Base-by-base conservation (phyloP, 345 rosid species). In the Eucalyptus viminalis region DNA sequence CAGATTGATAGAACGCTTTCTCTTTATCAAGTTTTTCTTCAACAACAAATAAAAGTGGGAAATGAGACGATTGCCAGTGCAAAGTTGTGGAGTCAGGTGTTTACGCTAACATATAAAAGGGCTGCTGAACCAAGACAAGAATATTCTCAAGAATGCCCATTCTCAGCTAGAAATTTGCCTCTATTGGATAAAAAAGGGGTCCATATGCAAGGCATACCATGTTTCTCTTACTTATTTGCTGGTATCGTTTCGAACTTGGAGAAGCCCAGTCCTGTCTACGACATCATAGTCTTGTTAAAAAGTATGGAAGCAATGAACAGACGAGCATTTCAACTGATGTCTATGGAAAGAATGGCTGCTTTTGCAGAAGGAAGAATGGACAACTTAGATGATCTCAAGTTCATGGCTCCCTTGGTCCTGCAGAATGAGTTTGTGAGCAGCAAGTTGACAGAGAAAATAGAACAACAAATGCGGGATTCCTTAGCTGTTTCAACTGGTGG, bases 391-490 rank as follows among this genome's bases (percentile, higher is more conserved):
- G 90, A 91, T 92, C 90, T 96, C 88, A 94, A 89, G 92, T 95
- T 95, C 53, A 89, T 44, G 47, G 92, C 92, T 91, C 89, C 88
- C 89, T 93, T 94, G 49, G 93, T 96, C 88, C 93, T 94, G 80
- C 94, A 97, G 89, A 90, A 90, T 89, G 97, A 94, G 86, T 97
- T 97, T 92, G 95, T 96, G 89, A 96, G 92, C 92, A 91, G 90
- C 93, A 97, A 95, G 93, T 93, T 97, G 93, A 95, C 99, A 15
- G 98, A 97, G 93, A 97, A 97, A 91, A 92, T 97, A 89, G 99
- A 97, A 93, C 99, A 95, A 92, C 99, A 97, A 93, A 93, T 97
- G 94, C 95, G 95, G 43, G 99, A 96, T 92, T 87, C 95, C 34
- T 93, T 96, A 88, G 96, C 96, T 88, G 89, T 94, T 87, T 95